phyloP scores from a whole-genome alignment of 768 basidiomycete genomes.

The Trametes maxima region DNA sequence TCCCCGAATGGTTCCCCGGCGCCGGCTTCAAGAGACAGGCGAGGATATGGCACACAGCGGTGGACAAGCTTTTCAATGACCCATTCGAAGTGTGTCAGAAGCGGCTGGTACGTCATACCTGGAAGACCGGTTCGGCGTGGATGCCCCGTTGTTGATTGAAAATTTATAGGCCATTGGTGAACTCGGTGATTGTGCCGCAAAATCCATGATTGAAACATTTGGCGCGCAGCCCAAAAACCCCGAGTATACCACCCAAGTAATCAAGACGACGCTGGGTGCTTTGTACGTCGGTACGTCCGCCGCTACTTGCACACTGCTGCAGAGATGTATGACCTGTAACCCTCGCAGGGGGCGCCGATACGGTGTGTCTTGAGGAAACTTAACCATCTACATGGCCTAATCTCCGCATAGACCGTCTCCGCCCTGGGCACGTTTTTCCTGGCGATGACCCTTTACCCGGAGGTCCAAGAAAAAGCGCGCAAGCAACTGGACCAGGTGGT shows the following conservation, averaged over 20 bases:
- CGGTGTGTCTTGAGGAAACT: not conserved
- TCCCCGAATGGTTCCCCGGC: constrained; percentile 31
- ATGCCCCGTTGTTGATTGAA: too few species aligned
- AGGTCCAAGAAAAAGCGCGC: constrained; percentile 30
- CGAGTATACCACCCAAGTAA: constrained; percentile 3
- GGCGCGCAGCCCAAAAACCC: not conserved
- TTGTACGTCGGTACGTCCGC: constrained; percentile 9
- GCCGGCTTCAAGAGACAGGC: constrained; percentile 26
- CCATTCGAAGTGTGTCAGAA: not conserved
- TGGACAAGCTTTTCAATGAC: constrained; percentile 5
- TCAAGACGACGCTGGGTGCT: constrained; percentile 9
- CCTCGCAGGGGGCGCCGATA: constrained; percentile 12
- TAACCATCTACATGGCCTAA: not conserved
- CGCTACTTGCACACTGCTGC: not conserved
- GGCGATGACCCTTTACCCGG: constrained; percentile 42
- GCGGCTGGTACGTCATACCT: not conserved
- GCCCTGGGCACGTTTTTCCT: constrained; percentile 38
- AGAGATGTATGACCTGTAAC: not conserved
- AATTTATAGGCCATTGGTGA: not conserved
- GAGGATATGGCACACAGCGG: not conserved
- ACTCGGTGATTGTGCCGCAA: constrained; percentile 15
- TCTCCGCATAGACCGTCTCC: constrained; percentile 29
- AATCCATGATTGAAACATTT: constrained; percentile 12
- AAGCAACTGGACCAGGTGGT: constrained; percentile 34
- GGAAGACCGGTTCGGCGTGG: too few species aligned